These are phyloP conservation scores for Colletotrichum zoysiae DNA, from an alignment of 2,329 filamentous ascomycete species.

Conservation along the genomic window DNA sequence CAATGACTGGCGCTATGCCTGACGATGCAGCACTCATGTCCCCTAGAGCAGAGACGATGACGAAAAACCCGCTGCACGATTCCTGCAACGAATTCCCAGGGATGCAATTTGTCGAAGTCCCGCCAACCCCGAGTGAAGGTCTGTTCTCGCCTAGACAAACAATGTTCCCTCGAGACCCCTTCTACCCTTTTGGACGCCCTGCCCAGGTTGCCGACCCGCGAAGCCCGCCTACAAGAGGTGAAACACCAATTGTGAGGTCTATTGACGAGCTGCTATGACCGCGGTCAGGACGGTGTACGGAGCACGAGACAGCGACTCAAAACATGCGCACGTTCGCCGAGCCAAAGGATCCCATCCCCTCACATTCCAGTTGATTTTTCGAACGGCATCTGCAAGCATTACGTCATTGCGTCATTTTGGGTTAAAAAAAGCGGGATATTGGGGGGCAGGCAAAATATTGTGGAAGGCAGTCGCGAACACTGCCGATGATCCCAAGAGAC, in stretches of 20 bases:
- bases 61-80: constrained; percentile 72
- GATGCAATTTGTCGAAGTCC: constrained; percentile 66
- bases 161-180: constrained; percentile 67
- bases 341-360: neutral
- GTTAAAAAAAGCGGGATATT: neutral
- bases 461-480: neutral
- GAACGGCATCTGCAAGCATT: constrained; percentile 23
- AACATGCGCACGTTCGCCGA: constrained; percentile 11
- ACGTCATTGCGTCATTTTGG: neutral
- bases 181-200: constrained; percentile 65
- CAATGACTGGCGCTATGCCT: constrained; percentile 52
- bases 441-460: neutral
- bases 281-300: constrained; percentile 17
- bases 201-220: constrained; percentile 72
- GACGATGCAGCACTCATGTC: constrained; percentile 74
- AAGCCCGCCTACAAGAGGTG: constrained; percentile 80
- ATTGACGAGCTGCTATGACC: constrained; percentile 81
- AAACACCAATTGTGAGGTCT: constrained; percentile 80
- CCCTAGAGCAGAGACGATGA: constrained; percentile 79
- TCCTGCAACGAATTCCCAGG: constrained; percentile 58
- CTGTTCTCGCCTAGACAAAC: constrained; percentile 66
- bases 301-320: constrained; percentile 8
- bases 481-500: constrained; percentile 2
- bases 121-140: constrained; percentile 64
- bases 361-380: neutral